Percentiles rank a stretch among this genome's conserved stretches.
These are phyloP conservation scores for Yamadazyma diospyri DNA, from an alignment of 1,139 yeast genomes.

Conservation along the genomic window DNA sequence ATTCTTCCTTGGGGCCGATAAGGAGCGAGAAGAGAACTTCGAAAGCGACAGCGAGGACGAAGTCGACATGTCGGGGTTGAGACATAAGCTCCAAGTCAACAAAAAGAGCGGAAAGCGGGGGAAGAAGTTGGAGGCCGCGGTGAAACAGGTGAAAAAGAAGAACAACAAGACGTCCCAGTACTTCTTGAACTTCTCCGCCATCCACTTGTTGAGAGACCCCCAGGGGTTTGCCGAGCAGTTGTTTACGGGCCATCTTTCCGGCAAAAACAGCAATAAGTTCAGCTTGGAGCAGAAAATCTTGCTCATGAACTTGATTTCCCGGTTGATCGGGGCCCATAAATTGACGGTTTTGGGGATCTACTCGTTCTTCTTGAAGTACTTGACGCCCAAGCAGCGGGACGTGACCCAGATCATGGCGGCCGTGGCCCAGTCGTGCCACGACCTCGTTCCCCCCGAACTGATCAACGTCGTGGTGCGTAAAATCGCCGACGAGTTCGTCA, in stretches of 20 bases:
- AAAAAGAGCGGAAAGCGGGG: constrained; percentile 80
- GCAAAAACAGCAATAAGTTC: constrained; percentile 63
- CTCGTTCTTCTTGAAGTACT: constrained; percentile 79
- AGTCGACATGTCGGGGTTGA: constrained; percentile 63
- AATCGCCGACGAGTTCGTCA: constrained; percentile 94
- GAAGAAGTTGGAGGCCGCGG: constrained; percentile 71
- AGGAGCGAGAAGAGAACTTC: constrained; percentile 83
- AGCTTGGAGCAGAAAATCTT: constrained; percentile 86
- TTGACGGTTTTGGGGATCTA: constrained; percentile 85
- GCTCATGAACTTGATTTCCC: constrained; percentile 79
- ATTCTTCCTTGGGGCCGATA: constrained; percentile 92
- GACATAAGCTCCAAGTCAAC: constrained; percentile 78
- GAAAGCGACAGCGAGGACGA: constrained; percentile 73
- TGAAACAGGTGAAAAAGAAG: constrained; percentile 62
- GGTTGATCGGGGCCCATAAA: constrained; percentile 92
- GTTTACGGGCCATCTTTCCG: constrained; percentile 67
- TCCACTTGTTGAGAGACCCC: constrained; percentile 91
- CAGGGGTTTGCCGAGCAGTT: constrained; percentile 93
- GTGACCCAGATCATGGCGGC: constrained; percentile 98
- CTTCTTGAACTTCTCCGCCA: constrained; percentile 87
- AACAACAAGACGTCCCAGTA: constrained; percentile 55
- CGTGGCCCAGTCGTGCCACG: constrained; percentile 94
- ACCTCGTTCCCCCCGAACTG: constrained; percentile 92
- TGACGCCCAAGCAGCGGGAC: constrained; percentile 90
- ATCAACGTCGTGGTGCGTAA: constrained; percentile 77